Conservation (phyloP, 441 rosid genomes). For the Rhodomyrtus psidioides region DNA sequence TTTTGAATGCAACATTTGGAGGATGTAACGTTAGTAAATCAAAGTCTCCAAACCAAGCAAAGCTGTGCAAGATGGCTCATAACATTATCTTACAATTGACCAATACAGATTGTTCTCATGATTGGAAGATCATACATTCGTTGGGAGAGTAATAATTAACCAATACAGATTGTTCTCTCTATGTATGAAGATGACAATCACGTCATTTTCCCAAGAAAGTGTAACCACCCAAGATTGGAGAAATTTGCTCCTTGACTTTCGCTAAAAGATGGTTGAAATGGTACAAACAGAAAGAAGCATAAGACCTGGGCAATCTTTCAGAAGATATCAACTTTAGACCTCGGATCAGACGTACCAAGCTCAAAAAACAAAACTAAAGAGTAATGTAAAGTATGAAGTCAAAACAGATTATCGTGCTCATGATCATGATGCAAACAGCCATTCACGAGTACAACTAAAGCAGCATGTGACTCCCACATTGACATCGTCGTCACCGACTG, state of each 20-base stretch:
- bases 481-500: neutral
- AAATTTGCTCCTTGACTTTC: neutral
- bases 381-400: neutral
- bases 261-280: neutral
- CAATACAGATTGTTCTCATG: neutral
- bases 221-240: neutral
- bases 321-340: neutral
- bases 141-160: neutral
- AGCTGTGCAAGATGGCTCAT: neutral
- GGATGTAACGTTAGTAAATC: neutral
- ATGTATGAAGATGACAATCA: neutral
- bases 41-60: neutral
- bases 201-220: neutral
- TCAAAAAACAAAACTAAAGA: neutral
- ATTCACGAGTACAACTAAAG: neutral
- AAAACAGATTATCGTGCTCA: neutral
- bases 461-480: neutral
- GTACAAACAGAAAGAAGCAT: neutral
- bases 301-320: neutral
- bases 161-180: neutral
- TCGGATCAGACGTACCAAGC: neutral
- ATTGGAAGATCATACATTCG: neutral
- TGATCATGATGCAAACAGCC: neutral
- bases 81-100: neutral
- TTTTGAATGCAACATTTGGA: neutral